Conservation (phyloP, 2,329 filamentous ascomycete genomes). For the Colletotrichum tabaci region DNA sequence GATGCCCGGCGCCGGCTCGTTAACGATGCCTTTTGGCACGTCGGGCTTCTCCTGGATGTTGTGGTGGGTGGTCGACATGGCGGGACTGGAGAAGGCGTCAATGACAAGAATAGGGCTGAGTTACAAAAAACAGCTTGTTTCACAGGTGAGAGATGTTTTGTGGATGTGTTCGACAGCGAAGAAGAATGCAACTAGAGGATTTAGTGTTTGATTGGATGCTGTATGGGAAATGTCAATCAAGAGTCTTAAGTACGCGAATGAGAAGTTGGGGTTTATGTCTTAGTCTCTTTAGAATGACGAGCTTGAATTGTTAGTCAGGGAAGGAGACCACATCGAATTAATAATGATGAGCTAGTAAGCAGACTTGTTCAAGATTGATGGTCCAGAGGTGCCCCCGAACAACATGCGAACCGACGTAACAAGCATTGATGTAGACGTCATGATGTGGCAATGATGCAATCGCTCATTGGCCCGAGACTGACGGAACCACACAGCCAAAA, state of each 20-base stretch:
- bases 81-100: neutral
- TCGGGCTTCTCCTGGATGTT: conserved; percentile 6
- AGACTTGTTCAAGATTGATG: conserved; percentile 1
- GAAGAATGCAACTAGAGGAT: no score
- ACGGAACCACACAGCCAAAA: neutral
- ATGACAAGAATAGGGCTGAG: no score
- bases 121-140: fast-evolving
- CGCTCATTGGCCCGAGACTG: neutral
- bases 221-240: no score
- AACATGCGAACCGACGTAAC: no score
- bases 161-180: no score
- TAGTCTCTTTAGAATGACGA: neutral
- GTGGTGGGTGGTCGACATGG: conserved; percentile 7
- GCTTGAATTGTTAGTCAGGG: no score
- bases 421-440: neutral
- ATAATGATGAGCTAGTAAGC: neutral
- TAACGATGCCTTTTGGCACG: neutral
- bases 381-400: neutral
- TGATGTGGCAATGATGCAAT: neutral
- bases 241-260: no score
- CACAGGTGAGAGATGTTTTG: no score
- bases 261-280: no score
- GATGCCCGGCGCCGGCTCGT: conserved; percentile 3
- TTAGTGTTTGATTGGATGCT: no score
- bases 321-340: neutral